Base-by-base conservation (phyloP, 2,329 filamentous ascomycete species). In the Fusarium xylarioides region DNA sequence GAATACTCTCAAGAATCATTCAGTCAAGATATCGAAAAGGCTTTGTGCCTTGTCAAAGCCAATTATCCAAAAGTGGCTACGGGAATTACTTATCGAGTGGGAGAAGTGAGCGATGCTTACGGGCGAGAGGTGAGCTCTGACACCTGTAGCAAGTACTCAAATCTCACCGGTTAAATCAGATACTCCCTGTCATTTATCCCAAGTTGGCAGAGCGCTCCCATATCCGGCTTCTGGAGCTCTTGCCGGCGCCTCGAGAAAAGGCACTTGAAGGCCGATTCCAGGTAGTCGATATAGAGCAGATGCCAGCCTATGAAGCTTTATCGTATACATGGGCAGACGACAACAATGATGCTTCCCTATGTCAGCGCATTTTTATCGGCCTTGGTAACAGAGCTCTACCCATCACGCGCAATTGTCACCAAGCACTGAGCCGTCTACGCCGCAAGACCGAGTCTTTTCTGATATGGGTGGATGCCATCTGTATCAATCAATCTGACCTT, bases 241-340 rank as follows among this genome's bases (percentile, higher is more conserved):
- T 55, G 2, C 59, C 70, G 18, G 68, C 59, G 8, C 44, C 30
- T 7, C 35, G 59, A 21, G 38, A 34, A 23, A 64, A 57, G 37
- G 55, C 47, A 4, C 68, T 72, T 11, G 59, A 68, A 37, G 70
- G 64, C 4, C 59, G 57, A n/a, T 52, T 72, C 12, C 34, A 54
- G 11, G 55, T 65, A 26, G 55, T 57, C 11, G 58, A 65, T 19
- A 40, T 59, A 21, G 54, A 63, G 7, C 18, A 68, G 4, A 42
- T 43, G 12, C 63, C 56, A 21, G 16, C 34, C 5, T 72, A 72
- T 23, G 55, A 53, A 46, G 70, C 70, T 30, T 26, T 72, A 18
- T 72, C 70, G 14, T 72, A 72, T 30, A 72, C 64, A 10, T 71
- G 68, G 68, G 68, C 70, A 12, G 64, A 72, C 37, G 63, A 26